Base-by-base conservation (phyloP, 148 eudicot species). In the Amaranthus palmeri region DNA sequence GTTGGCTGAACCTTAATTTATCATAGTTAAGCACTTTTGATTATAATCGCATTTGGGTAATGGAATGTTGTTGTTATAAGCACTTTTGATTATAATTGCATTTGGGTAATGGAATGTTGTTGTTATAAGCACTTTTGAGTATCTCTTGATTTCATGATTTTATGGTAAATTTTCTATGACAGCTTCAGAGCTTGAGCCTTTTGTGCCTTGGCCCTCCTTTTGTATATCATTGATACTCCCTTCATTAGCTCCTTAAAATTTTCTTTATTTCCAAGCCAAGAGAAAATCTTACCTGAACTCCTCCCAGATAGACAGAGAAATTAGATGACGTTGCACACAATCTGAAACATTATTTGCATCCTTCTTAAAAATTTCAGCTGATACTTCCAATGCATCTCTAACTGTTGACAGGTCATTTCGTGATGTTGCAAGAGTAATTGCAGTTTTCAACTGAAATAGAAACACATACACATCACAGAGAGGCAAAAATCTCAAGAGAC, bases 381-480 rank as follows among this genome's bases (percentile, higher is more conserved):
- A 95, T 15, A 95, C 99, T 86, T 95, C 99, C 64, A 95, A 97
- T 60, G 96, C 99, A 84, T 95, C 99, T 78, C 96, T 85, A 55
- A 92, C 78, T 57, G 97, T 95, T 71, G 88, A 80, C 96, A 95
- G 83, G 82, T 95, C 97, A 82, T 85, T 95, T 69, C 99, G 86
- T 50, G 97, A 88, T 69, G 79, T 87, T 76, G 97, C 97, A 83
- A 89, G 97, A 74, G 78, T 92, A 53, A 95, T 87, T 72, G 99
- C 97, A 8, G 92, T 95, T 82, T 92, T 95, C 70, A 95, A 83
- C 97, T 93, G 85, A 61, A 72, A 54, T 72, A 62, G 12, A 52
- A 54, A 25, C 9, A 14, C 18, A 46, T 5, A 54, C 11, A 46
- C n/a, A 13, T n/a, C 61, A 77, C 10, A 48, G 40, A 40, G 44